A percentile compares a stretch with the other conserved stretches of the same genome.
phyloP scores from a whole-genome alignment of 2,329 filamentous ascomycete genomes.

The Trichoderma semiorbis region DNA sequence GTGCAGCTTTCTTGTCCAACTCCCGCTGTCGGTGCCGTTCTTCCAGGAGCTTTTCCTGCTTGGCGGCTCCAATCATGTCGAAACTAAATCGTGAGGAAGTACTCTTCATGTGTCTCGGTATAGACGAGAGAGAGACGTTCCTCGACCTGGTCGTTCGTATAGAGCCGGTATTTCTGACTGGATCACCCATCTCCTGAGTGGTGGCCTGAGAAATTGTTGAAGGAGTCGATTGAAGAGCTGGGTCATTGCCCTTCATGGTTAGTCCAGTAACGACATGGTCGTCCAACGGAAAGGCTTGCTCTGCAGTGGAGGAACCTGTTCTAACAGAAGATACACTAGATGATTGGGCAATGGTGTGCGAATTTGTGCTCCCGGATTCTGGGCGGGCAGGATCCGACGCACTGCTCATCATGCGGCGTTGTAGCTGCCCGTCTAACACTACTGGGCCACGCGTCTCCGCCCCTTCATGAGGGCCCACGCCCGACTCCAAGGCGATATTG shows the following conservation, averaged over 20 bases:
- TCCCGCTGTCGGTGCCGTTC: slow-evolving; percentile 68
- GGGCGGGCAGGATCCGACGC: slow-evolving; percentile 30
- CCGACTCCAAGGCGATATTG: slow-evolving; percentile 20
- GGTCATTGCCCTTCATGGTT: slow-evolving; percentile 38
- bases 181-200: slow-evolving; percentile 22
- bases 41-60: slow-evolving; percentile 66
- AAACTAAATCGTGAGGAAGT: slow-evolving; percentile 80
- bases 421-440: background rate
- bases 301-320: slow-evolving; percentile 19
- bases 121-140: slow-evolving; percentile 50
- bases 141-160: slow-evolving; percentile 43
- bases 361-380: slow-evolving; percentile 26
- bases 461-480: background rate
- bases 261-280: slow-evolving; percentile 32
- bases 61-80: slow-evolving; percentile 69
- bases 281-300: slow-evolving; percentile 16
- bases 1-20: slow-evolving; percentile 53
- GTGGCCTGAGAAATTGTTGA: slow-evolving; percentile 25
- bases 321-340: slow-evolving; percentile 28
- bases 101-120: slow-evolving; percentile 68
- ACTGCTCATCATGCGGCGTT: slow-evolving; percentile 27
- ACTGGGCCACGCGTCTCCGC: background rate
- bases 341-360: slow-evolving; percentile 26
- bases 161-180: slow-evolving; percentile 26
- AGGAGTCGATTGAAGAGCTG: slow-evolving; percentile 16